Conservation (phyloP, 768 basidiomycete species). For the Leccinum rimulosum region DNA sequence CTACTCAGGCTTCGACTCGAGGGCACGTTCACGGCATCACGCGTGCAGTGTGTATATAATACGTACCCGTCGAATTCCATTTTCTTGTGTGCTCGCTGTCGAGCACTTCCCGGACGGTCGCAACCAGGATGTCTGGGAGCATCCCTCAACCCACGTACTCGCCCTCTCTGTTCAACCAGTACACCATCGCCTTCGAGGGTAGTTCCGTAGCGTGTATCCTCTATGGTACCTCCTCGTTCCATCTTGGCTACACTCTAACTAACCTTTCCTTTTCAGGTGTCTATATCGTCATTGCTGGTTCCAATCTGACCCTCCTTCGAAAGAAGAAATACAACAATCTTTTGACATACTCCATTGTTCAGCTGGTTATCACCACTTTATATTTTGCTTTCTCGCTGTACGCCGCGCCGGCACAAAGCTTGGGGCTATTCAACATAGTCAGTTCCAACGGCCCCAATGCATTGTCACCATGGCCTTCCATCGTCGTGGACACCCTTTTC, state of each 20-base stretch:
- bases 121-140: constrained; percentile 15
- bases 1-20: neutral
- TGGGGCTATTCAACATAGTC: constrained; percentile 9
- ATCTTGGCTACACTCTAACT: neutral
- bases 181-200: constrained; percentile 25
- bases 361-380: constrained; percentile 18
- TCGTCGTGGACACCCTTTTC: constrained; percentile 12
- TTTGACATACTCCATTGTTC: constrained; percentile 7
- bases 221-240: constrained; percentile 7
- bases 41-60: constrained; percentile 6
- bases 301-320: constrained; percentile 14
- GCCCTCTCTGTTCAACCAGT: constrained; percentile 9
- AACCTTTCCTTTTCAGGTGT: constrained; percentile 3
- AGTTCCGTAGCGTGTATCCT: constrained; percentile 18
- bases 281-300: constrained; percentile 13
- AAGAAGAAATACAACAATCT: constrained; percentile 19
- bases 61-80: too few relatives aligned
- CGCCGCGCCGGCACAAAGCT: constrained; percentile 12
- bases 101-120: neutral
- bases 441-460: constrained; percentile 7
- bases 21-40: constrained; percentile 5
- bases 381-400: constrained; percentile 22
- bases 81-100: neutral
- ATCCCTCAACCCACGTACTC: constrained; percentile 10
- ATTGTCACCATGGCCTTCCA: constrained; percentile 16